phyloP scores from a whole-genome alignment of 2,329 filamentous ascomycete species.

The Penicillium expansum region DNA sequence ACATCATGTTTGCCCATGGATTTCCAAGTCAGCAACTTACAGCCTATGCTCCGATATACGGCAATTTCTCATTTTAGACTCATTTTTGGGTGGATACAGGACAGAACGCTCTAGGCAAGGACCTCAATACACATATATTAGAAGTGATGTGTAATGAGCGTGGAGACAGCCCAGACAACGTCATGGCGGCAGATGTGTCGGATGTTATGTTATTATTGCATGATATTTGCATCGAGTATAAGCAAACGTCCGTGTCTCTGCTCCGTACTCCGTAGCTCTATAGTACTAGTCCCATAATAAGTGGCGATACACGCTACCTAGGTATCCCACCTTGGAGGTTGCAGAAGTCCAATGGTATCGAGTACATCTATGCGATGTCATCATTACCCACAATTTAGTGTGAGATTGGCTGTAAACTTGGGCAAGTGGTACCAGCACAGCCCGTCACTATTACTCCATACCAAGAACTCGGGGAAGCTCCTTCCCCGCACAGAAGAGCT shows the following conservation, averaged over 20 bases:
- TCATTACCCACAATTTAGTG: constrained; percentile 11
- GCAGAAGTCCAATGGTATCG: neutral
- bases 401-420: neutral
- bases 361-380: constrained; percentile 11
- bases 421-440: neutral
- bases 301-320: neutral
- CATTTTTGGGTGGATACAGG: neutral
- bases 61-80: neutral
- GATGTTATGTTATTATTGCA: neutral
- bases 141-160: neutral
- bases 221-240: neutral
- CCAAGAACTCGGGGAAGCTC: constrained; percentile 3
- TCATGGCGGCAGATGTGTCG: neutral
- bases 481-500: constrained; percentile 15
- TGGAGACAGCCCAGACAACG: neutral
- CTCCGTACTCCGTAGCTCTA: neutral
- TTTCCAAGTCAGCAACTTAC: neutral
- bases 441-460: constrained; percentile 5
- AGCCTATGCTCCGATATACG: neutral
- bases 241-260: neutral
- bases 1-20: neutral
- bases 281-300: neutral
- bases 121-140: neutral
- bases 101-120: neutral
- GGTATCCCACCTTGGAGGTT: neutral